phyloP scores from a whole-genome alignment of 2,329 filamentous ascomycete genomes.

The Penicillium sclerotigenum region DNA sequence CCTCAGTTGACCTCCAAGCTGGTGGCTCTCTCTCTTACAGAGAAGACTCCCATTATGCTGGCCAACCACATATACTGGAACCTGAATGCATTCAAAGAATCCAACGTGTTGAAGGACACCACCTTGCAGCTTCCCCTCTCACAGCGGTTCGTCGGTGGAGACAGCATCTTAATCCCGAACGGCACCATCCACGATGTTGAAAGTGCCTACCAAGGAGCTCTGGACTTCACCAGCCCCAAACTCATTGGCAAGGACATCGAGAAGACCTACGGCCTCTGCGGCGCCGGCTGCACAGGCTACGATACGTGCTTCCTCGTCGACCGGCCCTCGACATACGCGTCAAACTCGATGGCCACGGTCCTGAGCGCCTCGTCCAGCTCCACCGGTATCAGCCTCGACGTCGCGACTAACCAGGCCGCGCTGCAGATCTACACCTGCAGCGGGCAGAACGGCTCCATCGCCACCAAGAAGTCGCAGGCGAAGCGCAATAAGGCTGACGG shows the following conservation, averaged over 20 bases:
- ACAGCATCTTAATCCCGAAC: constrained; percentile 69
- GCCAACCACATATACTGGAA: constrained; percentile 54
- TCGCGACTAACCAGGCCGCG: constrained; percentile 79
- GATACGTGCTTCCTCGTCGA: constrained; percentile 58
- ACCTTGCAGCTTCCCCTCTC: constrained; percentile 47
- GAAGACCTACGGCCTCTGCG: constrained; percentile 69
- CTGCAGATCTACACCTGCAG: constrained; percentile 87
- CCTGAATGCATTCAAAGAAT: constrained; percentile 47
- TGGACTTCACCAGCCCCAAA: constrained; percentile 72
- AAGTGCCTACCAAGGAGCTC: constrained; percentile 56
- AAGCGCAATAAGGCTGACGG: constrained; percentile 54
- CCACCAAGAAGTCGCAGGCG: constrained; percentile 42
- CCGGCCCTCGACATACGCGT: constrained; percentile 36
- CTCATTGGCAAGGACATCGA: constrained; percentile 69
- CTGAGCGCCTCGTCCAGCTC: constrained; percentile 64
- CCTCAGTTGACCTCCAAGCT: constrained; percentile 46
- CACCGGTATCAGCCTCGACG: constrained; percentile 77
- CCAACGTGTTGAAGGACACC: constrained; percentile 44
- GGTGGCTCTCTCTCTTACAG: constrained; percentile 45
- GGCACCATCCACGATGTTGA: constrained; percentile 73
- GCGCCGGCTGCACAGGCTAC: constrained; percentile 77
- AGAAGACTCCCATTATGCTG: constrained; percentile 51
- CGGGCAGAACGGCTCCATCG: constrained; percentile 64
- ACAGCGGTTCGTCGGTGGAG: constrained; percentile 45
- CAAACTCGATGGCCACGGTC: constrained; percentile 42